Base-by-base conservation (phyloP, 2,329 filamentous ascomycete species). In the Cadophora sp. region DNA sequence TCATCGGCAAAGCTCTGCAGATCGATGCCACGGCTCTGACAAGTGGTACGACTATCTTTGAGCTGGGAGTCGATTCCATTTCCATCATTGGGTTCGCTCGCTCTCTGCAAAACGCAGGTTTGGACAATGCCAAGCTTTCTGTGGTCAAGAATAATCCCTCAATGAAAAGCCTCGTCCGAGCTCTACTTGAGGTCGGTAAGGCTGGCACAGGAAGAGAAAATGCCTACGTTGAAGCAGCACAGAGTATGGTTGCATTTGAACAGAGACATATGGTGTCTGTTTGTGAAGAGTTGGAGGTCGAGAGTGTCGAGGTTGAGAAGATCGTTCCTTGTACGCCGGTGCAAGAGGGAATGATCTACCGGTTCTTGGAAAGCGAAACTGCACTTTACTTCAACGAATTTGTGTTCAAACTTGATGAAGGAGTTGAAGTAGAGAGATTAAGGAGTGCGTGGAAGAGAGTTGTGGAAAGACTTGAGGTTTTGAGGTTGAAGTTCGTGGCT, bases 1-100 rank as follows among this genome's bases (percentile, higher is more conserved):
- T 86, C 1, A 78, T 97, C 1, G 81, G 82, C 0, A 78, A 84
- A 50, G 68, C 64, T 4, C 64, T 79, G 11, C 29, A 70, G 3
- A 43, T 76, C 2, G 80, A 81, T 0, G 70, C 87, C 1, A 76
- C 82, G 0, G 64, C 76, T 2, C 74, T 79, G 0, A 79, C 81
- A 0, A 80, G 92, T 2, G 80, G 79, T 0, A 88, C 89, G 0
- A 97, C 89, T 68, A 87, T 97, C 22, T 97, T 96, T 73, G 93
- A 97, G 71, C 82, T 97, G 1, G 95, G 94, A 0, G 84, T 97
- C 27, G 95, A 97, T 75, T 97, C 94, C 0, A 93, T 97, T 19
- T 93, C 92, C 0, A 92, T 91, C 0, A 89, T 97, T 56, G 85
- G 88, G 8, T 84, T 97, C 34, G 85, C 91, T 0, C 83, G 85